These are phyloP conservation scores for Neopestalotiopsis clavispora DNA, from an alignment of 2,329 filamentous ascomycete genomes.

Conservation along the genomic window DNA sequence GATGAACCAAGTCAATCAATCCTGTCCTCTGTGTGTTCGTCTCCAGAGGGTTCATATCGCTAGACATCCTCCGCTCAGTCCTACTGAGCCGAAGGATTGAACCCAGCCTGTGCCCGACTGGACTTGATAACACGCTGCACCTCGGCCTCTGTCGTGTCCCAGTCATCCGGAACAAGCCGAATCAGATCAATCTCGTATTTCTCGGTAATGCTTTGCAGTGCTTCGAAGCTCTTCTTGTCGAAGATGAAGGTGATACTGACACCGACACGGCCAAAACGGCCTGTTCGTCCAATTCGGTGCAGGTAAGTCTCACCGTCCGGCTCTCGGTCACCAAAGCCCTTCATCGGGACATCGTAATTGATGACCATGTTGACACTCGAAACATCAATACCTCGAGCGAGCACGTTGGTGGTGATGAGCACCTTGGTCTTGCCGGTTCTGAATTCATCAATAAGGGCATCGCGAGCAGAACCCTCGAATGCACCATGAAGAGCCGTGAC, in stretches of 20 bases:
- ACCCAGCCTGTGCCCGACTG: slow-evolving; percentile 61
- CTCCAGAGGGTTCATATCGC: background rate
- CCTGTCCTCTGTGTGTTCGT: background rate
- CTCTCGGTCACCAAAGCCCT: slow-evolving; percentile 76
- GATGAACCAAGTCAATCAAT: background rate
- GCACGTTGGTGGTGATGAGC: slow-evolving; percentile 95
- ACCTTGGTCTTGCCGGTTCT: slow-evolving; percentile 88
- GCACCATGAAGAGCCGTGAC: slow-evolving; percentile 89
- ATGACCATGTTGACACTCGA: slow-evolving; percentile 96
- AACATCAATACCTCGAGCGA: slow-evolving; percentile 92
- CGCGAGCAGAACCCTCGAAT: slow-evolving; percentile 82
- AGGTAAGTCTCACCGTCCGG: slow-evolving; percentile 96
- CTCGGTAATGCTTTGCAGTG: slow-evolving; percentile 78
- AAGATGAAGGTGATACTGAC: slow-evolving; percentile 96
- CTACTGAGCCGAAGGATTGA: slow-evolving; percentile 43
- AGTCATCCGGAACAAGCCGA: slow-evolving; percentile 82
- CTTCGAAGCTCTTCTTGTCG: slow-evolving; percentile 79
- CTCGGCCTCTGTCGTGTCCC: slow-evolving; percentile 85
- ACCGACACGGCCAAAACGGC: slow-evolving; percentile 93
- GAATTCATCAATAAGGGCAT: slow-evolving; percentile 85
- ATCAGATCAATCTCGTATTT: slow-evolving; percentile 84
- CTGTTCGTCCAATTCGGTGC: slow-evolving; percentile 95
- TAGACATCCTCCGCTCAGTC: slow-evolving; percentile 8
- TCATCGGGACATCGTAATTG: slow-evolving; percentile 90
- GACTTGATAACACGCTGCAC: slow-evolving; percentile 84